Conservation (phyloP, 176 grass and related monocot species). For the Cenchrus purpureus region DNA sequence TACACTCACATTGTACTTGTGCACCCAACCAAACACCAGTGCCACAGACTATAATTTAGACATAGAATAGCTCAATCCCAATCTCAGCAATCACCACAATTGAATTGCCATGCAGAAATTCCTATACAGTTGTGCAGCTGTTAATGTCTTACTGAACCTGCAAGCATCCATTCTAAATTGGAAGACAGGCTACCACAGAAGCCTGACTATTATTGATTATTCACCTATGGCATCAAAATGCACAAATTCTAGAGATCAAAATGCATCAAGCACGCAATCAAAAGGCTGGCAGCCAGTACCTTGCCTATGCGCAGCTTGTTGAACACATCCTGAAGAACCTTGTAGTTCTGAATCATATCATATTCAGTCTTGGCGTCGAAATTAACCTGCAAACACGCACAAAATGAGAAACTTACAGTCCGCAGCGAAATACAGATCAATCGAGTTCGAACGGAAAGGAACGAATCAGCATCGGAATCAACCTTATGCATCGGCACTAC, state of each 20-base stretch:
- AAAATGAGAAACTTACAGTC: neutral
- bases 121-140: neutral
- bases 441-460: neutral
- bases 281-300: constrained; percentile 36
- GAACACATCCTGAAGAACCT: constrained; percentile 90
- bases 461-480: neutral
- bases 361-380: constrained; percentile 95
- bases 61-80: neutral
- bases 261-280: neutral
- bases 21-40: neutral
- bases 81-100: neutral
- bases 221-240: neutral
- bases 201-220: neutral
- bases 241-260: neutral
- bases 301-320: constrained; percentile 76
- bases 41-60: neutral
- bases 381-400: constrained; percentile 65
- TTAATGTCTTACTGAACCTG: neutral
- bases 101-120: neutral
- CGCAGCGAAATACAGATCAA: neutral
- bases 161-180: neutral
- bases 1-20: too few species aligned
- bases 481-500: constrained; percentile 97
- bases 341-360: constrained; percentile 97
- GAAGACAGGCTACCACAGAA: neutral